Conservation (phyloP, 148 eudicot species). For the Vaccinium corymbosum region DNA sequence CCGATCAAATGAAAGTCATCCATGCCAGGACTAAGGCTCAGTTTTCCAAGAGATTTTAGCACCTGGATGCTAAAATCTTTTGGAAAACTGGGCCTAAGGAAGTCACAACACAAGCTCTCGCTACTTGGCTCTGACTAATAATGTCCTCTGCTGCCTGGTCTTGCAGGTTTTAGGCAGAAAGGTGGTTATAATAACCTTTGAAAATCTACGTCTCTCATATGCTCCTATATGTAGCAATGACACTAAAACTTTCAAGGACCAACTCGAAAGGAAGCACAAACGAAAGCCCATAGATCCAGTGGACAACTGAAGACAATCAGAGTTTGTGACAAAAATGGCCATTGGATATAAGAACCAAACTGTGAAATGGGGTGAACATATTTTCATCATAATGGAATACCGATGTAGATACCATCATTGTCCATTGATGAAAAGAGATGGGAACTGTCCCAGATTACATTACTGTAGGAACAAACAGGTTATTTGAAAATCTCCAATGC, state of each 20-base stretch:
- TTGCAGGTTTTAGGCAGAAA: too few species aligned
- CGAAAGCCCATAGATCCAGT: background rate
- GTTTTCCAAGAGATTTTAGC: too few species aligned
- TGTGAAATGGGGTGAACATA: background rate
- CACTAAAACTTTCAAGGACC: background rate
- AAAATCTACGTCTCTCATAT: too few species aligned
- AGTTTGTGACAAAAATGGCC: background rate
- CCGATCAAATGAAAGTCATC: too few species aligned
- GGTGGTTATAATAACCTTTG: too few species aligned
- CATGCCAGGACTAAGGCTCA: too few species aligned
- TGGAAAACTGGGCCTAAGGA: too few species aligned
- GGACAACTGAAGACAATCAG: background rate
- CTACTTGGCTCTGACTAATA: too few species aligned
- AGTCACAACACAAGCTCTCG: too few species aligned
- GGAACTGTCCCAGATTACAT: background rate
- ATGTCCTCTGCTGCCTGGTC: too few species aligned
- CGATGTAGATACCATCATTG: background rate
- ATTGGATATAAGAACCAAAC: background rate
- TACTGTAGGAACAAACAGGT: background rate
- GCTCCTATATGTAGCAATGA: background rate
- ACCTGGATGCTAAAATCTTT: too few species aligned
- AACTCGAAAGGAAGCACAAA: too few species aligned
- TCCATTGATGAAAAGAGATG: background rate
- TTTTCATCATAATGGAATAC: background rate
- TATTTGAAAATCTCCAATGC: background rate